These are phyloP conservation scores for Epicoccum nigrum DNA, from an alignment of 2,329 filamentous ascomycete species.

Conservation along the genomic window DNA sequence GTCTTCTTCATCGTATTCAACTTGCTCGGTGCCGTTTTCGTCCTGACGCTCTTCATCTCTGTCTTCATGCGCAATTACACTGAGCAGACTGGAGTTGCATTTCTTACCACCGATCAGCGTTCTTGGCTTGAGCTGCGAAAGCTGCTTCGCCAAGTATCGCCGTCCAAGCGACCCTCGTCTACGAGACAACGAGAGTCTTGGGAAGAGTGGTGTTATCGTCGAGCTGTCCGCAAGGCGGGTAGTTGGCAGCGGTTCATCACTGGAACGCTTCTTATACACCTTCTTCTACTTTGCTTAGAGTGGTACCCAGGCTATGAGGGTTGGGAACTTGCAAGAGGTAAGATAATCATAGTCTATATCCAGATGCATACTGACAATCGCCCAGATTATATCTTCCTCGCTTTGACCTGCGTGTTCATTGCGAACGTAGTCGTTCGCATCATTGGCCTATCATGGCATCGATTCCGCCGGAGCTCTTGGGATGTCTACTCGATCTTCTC, in stretches of 20 bases:
- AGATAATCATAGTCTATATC: slow-evolving; percentile 6
- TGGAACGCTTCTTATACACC: slow-evolving; percentile 76
- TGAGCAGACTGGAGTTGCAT: slow-evolving; percentile 96
- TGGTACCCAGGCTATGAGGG: slow-evolving; percentile 75
- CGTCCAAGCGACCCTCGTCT: slow-evolving; percentile 87
- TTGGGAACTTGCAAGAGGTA: slow-evolving; percentile 73
- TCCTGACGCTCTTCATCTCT: slow-evolving; percentile 95
- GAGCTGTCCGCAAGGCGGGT: slow-evolving; percentile 91
- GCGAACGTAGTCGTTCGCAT: slow-evolving; percentile 84
- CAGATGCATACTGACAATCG: slow-evolving; percentile 25
- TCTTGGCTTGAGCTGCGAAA: slow-evolving; percentile 97
- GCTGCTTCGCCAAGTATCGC: slow-evolving; percentile 87
- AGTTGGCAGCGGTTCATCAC: slow-evolving; percentile 89
- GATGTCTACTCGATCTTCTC: slow-evolving; percentile 85
- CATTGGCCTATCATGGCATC: slow-evolving; percentile 85
- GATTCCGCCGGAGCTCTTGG: slow-evolving; percentile 93
- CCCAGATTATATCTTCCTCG: slow-evolving; percentile 74
- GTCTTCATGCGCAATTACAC: slow-evolving; percentile 99
- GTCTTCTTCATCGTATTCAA: slow-evolving; percentile 98
- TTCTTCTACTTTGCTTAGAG: slow-evolving; percentile 82
- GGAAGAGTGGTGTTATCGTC: slow-evolving; percentile 93
- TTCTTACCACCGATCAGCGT: slow-evolving; percentile 91
- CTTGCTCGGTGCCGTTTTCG: slow-evolving; percentile 92
- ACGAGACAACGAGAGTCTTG: slow-evolving; percentile 74
- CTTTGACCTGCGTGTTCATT: slow-evolving; percentile 81